phyloP scores from a whole-genome alignment of 495 filamentous ascomycete species.

The Collariella sp. region DNA sequence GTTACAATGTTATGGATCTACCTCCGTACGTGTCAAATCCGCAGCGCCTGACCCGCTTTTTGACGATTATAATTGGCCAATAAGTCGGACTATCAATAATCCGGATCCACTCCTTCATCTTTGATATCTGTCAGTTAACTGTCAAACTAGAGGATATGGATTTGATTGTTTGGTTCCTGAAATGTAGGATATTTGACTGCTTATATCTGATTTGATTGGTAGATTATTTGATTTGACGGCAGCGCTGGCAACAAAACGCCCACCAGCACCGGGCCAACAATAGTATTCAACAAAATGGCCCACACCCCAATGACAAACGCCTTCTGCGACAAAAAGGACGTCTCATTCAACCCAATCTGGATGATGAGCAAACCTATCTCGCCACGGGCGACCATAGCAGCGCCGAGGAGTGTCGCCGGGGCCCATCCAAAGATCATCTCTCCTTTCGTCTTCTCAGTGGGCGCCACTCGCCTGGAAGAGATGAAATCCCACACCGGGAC shows the following conservation, averaged over 20 bases:
- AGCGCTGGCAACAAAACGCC: constrained; percentile 56
- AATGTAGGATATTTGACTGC: too few species aligned
- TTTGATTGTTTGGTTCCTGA: too few species aligned
- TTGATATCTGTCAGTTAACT: too few species aligned
- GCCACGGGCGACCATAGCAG: constrained; percentile 63
- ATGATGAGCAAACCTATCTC: constrained; percentile 77
- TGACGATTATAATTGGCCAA: too few species aligned
- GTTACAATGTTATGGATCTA: too few species aligned
- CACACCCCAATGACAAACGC: constrained; percentile 61
- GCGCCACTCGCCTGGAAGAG: neutral
- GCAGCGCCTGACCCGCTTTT: too few species aligned
- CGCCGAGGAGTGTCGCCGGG: constrained; percentile 19
- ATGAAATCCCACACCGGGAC: constrained; percentile 37
- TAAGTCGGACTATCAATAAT: too few species aligned
- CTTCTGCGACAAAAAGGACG: constrained; percentile 18
- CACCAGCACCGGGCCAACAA: constrained; percentile 61
- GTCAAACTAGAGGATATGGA: too few species aligned
- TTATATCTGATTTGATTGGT: too few species aligned
- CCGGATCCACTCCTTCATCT: too few species aligned
- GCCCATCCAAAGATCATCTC: constrained; percentile 23
- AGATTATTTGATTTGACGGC: too few species aligned
- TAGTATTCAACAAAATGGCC: constrained; percentile 68
- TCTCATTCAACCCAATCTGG: constrained; percentile 45
- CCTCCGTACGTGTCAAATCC: too few species aligned
- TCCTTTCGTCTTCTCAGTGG: neutral